Conservation (phyloP, 306 rosid genomes). For the Urtica urens region DNA sequence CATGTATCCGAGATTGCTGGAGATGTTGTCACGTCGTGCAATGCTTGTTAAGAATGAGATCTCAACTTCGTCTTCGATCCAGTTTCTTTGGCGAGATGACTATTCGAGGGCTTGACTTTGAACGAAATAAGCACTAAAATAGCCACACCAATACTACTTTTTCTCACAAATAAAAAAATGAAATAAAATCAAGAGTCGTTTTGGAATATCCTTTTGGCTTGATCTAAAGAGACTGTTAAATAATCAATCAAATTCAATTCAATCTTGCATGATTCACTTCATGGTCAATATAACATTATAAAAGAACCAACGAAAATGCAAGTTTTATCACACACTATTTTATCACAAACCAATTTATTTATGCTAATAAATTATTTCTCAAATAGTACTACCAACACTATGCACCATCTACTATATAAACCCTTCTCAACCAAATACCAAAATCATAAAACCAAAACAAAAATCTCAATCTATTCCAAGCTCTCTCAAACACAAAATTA, state of each 20-base stretch:
- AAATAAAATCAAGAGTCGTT: slow-evolving; percentile 19
- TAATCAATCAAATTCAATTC: slow-evolving; percentile 18
- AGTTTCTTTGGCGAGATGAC: too few species aligned
- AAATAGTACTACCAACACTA: background rate
- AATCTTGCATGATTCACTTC: slow-evolving; percentile 17
- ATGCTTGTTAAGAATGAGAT: too few species aligned
- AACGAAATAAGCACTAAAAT: too few species aligned
- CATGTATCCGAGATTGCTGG: too few species aligned
- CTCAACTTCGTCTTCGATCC: too few species aligned
- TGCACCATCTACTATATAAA: slow-evolving; percentile 10
- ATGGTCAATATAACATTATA: slow-evolving; percentile 1
- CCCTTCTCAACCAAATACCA: background rate
- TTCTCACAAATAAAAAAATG: too few species aligned
- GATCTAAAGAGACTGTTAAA: slow-evolving; percentile 17
- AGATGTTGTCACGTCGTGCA: too few species aligned
- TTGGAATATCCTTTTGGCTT: slow-evolving; percentile 27
- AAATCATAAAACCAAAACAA: background rate
- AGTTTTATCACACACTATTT: background rate
- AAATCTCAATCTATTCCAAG: background rate
- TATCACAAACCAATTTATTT: background rate
- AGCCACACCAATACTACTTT: too few species aligned
- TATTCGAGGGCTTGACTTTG: too few species aligned
- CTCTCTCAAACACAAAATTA: slow-evolving; percentile 3
- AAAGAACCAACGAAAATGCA: background rate
- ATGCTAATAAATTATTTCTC: slow-evolving; percentile 13